These are phyloP conservation scores for Juglanconis oblonga DNA, from an alignment of 2,329 filamentous ascomycete species.

Conservation along the genomic window DNA sequence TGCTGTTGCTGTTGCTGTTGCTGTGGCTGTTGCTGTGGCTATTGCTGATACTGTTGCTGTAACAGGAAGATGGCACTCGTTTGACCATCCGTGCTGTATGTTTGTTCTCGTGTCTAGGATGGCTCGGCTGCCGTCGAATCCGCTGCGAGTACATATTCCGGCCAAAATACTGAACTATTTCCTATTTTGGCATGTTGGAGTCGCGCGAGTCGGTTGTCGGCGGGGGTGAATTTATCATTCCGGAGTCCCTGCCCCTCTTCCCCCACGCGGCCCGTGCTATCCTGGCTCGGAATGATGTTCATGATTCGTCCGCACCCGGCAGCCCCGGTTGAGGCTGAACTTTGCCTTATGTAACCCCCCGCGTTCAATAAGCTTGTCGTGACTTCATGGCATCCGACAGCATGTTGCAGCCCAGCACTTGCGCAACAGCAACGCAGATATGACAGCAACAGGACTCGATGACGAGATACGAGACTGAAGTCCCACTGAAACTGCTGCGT, in stretches of 20 bases:
- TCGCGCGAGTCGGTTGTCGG: too few relatives aligned
- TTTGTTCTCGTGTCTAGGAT: too few relatives aligned
- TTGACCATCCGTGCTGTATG: not conserved
- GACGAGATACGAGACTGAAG: not conserved
- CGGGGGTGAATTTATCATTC: too few relatives aligned
- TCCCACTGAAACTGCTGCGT: not conserved
- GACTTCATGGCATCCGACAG: slow-evolving; percentile 45
- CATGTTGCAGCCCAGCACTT: slow-evolving; percentile 13
- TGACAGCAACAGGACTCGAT: not conserved
- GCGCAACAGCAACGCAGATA: not conserved
- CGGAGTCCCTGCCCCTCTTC: not conserved
- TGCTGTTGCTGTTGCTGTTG: too few relatives aligned
- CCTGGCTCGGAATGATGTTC: not conserved
- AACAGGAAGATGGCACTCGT: too few relatives aligned
- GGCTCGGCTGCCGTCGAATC: not conserved
- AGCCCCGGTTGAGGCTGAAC: not conserved
- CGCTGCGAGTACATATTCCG: not conserved
- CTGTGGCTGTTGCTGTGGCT: too few relatives aligned
- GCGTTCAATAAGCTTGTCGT: not conserved
- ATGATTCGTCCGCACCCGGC: not conserved
- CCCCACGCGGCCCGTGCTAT: not conserved
- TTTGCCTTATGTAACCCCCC: slow-evolving; percentile 14
- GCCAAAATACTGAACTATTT: not conserved
- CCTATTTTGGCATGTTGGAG: not conserved
- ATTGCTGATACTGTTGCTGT: too few relatives aligned